Evolutionary conservation across 2,329 filamentous ascomycete genomes (phyloP).

Genomic region (Xylariaceae sp.): DNA sequence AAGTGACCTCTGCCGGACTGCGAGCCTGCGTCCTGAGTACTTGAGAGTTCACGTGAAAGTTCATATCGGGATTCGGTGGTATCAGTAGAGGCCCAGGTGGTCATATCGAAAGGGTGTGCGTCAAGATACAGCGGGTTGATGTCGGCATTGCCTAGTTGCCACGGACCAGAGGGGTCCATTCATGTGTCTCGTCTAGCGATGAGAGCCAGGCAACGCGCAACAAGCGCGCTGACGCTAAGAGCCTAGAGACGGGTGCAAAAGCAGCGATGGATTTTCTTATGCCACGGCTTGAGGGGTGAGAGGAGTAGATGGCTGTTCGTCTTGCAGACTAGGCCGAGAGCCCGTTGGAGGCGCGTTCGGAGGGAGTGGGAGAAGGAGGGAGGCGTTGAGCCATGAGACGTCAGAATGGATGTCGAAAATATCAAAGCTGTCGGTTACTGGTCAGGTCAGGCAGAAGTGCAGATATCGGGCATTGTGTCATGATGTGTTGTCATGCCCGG

Average conservation of each 20-base stretch:
- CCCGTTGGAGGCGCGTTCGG: constrained; percentile 29
- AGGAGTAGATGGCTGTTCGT: constrained; percentile 29
- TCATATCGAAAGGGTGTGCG: constrained; percentile 17
- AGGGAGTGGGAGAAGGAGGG: constrained; percentile 25
- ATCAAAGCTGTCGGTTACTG: constrained; percentile 36
- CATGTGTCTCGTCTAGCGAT: constrained; percentile 27
- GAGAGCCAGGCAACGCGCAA: constrained; percentile 34
- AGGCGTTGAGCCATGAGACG: constrained; percentile 31
- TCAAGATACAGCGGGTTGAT: constrained; percentile 17
- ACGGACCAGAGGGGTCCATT: constrained; percentile 28
- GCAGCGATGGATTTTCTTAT: constrained; percentile 39
- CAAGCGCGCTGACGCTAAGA: constrained; percentile 48
- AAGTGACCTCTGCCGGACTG: constrained; percentile 8
- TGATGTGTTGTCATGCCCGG: constrained; percentile 59
- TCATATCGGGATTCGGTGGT: constrained; percentile 26
- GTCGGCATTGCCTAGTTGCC: constrained; percentile 16
- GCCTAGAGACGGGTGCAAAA: constrained; percentile 37
- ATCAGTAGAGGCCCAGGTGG: constrained; percentile 7
- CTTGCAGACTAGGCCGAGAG: constrained; percentile 30
- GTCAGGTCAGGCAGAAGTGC: constrained; percentile 55
- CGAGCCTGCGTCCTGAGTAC: constrained; percentile 20
- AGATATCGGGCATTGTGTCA: constrained; percentile 51
- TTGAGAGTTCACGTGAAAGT: constrained; percentile 10
- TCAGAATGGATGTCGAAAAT: constrained; percentile 36
- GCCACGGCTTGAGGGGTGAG: constrained; percentile 23